phyloP scores from a whole-genome alignment of 768 basidiomycete species.

The Suillus weaverae region DNA sequence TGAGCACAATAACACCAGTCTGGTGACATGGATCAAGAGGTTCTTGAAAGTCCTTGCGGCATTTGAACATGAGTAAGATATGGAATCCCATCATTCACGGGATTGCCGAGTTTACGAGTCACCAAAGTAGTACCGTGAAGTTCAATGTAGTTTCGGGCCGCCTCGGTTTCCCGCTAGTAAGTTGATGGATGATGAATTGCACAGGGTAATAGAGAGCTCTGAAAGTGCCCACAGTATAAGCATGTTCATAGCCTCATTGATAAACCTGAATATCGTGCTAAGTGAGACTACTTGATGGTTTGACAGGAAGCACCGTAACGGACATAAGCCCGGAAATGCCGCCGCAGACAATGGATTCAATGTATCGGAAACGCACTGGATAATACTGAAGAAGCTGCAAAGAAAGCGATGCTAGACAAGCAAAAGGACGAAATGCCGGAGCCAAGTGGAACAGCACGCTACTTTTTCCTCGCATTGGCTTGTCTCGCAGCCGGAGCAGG shows the following conservation, averaged over 20 bases:
- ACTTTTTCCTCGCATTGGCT: conserved; percentile 48
- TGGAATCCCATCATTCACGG: not conserved
- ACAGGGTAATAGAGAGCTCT: not conserved
- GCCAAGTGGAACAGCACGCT: conserved; percentile 19
- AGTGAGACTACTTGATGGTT: conserved; percentile 2
- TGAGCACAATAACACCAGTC: not conserved
- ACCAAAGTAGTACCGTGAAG: not conserved
- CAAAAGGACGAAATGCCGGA: conserved; percentile 23
- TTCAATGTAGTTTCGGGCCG: not conserved
- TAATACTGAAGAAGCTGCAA: conserved; percentile 6
- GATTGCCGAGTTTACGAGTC: not conserved
- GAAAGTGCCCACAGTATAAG: conserved; percentile 1
- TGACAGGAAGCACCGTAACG: not conserved
- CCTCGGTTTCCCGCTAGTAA: not conserved
- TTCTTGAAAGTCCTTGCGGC: not conserved
- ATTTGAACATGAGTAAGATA: not conserved
- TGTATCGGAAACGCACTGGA: conserved; percentile 1
- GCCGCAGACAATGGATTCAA: not conserved
- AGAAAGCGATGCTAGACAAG: conserved; percentile 16
- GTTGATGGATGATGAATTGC: not conserved
- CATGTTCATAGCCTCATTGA: not conserved
- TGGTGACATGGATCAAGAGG: not conserved
- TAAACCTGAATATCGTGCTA: not conserved
- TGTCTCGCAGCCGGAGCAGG: conserved; percentile 37
- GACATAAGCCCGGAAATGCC: not conserved